phyloP scores from a whole-genome alignment of 805 yeast genomes.

The Ogataea ramenticola region DNA sequence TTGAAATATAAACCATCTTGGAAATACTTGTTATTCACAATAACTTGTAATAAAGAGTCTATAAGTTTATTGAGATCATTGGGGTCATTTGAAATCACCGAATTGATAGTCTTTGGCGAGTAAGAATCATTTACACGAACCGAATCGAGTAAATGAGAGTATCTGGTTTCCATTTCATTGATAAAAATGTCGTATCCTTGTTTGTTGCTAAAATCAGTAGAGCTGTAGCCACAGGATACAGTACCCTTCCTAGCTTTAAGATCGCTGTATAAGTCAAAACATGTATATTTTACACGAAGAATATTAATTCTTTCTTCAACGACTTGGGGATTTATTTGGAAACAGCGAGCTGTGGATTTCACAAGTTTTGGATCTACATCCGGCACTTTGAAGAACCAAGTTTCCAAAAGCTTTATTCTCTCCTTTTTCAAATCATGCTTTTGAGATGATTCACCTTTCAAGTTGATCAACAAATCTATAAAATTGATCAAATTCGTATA shows the following conservation, averaged over 20 bases:
- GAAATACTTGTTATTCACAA: constrained; percentile 38
- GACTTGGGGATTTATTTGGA: background rate
- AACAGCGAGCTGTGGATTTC: background rate
- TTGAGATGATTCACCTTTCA: background rate
- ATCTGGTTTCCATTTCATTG: constrained; percentile 32
- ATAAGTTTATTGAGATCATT: constrained; percentile 49
- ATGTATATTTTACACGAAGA: background rate
- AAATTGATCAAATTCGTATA: background rate
- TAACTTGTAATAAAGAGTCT: constrained; percentile 47
- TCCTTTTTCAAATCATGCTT: background rate
- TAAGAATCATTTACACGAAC: constrained; percentile 35
- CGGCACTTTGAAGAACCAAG: background rate
- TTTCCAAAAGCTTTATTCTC: background rate
- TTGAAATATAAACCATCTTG: constrained; percentile 31
- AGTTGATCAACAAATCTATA: background rate
- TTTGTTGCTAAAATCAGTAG: constrained; percentile 25
- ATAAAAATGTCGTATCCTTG: constrained; percentile 31
- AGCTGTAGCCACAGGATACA: background rate
- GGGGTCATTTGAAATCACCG: constrained; percentile 30
- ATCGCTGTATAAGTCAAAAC: background rate
- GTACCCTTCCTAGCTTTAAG: background rate
- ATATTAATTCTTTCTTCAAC: background rate
- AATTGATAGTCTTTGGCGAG: constrained; percentile 49
- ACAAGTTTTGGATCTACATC: background rate
- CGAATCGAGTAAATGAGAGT: constrained; percentile 25